Evolutionary conservation across 768 basidiomycete species (phyloP).

Genomic region (Mycena sanguinolenta): DNA sequence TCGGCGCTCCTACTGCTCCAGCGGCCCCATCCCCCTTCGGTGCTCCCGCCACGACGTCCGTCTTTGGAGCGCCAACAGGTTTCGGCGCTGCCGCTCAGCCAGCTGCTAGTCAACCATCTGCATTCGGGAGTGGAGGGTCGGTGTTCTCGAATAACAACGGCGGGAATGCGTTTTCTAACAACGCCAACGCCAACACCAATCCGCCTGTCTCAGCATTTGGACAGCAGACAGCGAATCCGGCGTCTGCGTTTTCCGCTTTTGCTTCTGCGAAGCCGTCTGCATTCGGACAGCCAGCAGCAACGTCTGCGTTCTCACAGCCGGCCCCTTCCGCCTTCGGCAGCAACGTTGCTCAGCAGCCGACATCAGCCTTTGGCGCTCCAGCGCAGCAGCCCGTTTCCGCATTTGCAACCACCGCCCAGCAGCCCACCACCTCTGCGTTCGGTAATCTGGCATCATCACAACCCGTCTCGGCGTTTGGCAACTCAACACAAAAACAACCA

Average conservation of each 20-base stretch:
- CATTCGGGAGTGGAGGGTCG: constrained; percentile 17
- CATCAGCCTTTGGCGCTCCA: constrained; percentile 44
- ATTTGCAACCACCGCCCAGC: constrained; percentile 40
- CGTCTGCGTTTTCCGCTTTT: constrained; percentile 50
- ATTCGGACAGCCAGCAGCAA: constrained; percentile 51
- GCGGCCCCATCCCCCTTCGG: constrained; percentile 34
- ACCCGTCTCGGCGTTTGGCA: constrained; percentile 50
- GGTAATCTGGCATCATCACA: constrained; percentile 23
- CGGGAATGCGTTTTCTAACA: constrained; percentile 17
- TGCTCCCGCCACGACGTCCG: constrained; percentile 27
- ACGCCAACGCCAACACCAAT: constrained; percentile 45
- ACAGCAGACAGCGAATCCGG: constrained; percentile 36
- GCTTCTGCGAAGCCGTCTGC: constrained; percentile 49
- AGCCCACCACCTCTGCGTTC: constrained; percentile 44
- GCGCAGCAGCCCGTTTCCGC: constrained; percentile 43
- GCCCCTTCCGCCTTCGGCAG: constrained; percentile 44
- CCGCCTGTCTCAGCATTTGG: constrained; percentile 48
- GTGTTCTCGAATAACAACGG: constrained; percentile 11
- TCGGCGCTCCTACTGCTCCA: constrained; percentile 13
- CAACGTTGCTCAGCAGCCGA: constrained; percentile 10
- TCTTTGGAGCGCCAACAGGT: constrained; percentile 41
- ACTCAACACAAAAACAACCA: too few relatives aligned
- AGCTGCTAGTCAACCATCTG: neutral
- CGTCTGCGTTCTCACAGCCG: constrained; percentile 20
- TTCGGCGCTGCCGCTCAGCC: constrained; percentile 49